These are phyloP conservation scores for Annona cherimola DNA, from an alignment of 164 flowering plant species.

Conservation along the genomic window DNA sequence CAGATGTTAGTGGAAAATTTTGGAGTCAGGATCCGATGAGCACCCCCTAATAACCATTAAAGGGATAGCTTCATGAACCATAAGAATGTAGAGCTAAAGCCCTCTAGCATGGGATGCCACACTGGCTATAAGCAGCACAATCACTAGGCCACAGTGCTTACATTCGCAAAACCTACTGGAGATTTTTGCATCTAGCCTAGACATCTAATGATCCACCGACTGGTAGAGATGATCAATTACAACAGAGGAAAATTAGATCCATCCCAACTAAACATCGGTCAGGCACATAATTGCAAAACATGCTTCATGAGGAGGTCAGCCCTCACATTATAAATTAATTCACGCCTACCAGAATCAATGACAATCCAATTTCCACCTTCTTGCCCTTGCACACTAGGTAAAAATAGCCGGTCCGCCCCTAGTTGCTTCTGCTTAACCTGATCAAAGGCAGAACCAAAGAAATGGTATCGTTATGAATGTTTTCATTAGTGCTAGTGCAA, in stretches of 20 bases:
- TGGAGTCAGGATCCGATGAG: neutral
- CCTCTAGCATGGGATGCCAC: neutral
- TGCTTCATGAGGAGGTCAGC: neutral
- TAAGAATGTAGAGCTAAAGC: neutral
- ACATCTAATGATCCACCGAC: neutral
- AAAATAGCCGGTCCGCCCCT: slow-evolving; percentile 44
- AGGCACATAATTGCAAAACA: neutral
- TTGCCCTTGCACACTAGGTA: slow-evolving; percentile 81
- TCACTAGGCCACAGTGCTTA: neutral
- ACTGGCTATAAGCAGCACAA: neutral
- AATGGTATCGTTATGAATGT: neutral
- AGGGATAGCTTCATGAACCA: neutral
- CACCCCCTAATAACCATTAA: neutral
- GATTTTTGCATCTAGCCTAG: neutral
- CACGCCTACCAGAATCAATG: slow-evolving; percentile 69
- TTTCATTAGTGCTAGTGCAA: neutral
- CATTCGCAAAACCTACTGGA: neutral
- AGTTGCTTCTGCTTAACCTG: slow-evolving; percentile 79
- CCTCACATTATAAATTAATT: slow-evolving; percentile 1
- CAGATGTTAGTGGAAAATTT: neutral
- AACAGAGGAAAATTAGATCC: neutral
- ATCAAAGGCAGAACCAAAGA: neutral
- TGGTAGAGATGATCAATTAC: neutral
- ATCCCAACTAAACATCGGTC: neutral
- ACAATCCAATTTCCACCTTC: slow-evolving; percentile 86